phyloP scores from a whole-genome alignment of 805 yeast genomes.

The Jamesozyma lodderae region DNA sequence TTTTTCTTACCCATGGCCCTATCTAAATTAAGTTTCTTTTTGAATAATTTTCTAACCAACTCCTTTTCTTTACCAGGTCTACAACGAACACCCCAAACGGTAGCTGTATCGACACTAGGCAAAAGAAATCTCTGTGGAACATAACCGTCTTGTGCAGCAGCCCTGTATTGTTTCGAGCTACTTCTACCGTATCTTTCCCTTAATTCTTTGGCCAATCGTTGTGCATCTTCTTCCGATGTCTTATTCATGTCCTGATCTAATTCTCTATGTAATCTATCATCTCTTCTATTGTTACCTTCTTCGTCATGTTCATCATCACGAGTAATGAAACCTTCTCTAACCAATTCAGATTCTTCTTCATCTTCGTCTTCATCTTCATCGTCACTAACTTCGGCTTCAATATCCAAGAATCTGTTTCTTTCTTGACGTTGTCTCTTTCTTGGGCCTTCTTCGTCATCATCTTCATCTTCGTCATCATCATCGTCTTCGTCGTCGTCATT shows the following conservation, averaged over 20 bases:
- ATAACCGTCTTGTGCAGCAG: constrained; percentile 66
- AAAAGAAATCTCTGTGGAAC: constrained; percentile 89
- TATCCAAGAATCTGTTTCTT: constrained; percentile 88
- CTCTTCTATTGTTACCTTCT: constrained; percentile 38
- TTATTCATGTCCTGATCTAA: constrained; percentile 81
- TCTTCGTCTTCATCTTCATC: constrained; percentile 91
- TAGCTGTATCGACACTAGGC: constrained; percentile 95
- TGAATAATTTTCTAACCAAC: constrained; percentile 71
- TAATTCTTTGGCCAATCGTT: constrained; percentile 81
- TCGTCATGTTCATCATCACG: constrained; percentile 44
- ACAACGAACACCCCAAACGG: constrained; percentile 92
- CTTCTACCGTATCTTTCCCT: constrained; percentile 88
- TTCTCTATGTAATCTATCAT: constrained; percentile 83
- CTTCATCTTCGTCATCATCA: constrained; percentile 54
- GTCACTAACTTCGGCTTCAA: constrained; percentile 97
- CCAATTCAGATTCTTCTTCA: constrained; percentile 83
- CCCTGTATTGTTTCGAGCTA: constrained; percentile 65
- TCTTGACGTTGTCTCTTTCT: constrained; percentile 38
- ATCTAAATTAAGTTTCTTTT: constrained; percentile 72
- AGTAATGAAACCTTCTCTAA: constrained; percentile 73
- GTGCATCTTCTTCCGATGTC: constrained; percentile 90
- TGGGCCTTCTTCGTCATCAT: constrained; percentile 39
- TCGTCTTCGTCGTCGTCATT: constrained; percentile 40
- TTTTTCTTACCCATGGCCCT: constrained; percentile 56
- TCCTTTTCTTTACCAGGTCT: constrained; percentile 91